These are phyloP conservation scores for Pichia cabralensis DNA, from an alignment of 805 yeast species.

Conservation along the genomic window DNA sequence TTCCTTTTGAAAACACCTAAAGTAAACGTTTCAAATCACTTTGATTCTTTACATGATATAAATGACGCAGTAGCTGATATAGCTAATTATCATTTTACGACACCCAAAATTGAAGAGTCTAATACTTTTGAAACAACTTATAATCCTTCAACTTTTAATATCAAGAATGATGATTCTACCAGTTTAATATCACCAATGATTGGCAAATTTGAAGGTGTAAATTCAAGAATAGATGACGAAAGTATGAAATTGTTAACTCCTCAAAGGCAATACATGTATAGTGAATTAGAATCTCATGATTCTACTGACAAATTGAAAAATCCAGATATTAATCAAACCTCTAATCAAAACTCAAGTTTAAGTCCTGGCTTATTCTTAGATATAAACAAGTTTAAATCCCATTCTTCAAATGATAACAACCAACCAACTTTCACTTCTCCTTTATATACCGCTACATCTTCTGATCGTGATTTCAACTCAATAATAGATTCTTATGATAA, in stretches of 20 bases:
- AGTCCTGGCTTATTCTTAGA: too few relatives aligned
- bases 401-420: too few relatives aligned
- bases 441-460: conserved; percentile 3
- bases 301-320: too few relatives aligned
- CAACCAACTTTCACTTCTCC: background rate
- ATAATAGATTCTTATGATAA: conserved; percentile 10
- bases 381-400: too few relatives aligned
- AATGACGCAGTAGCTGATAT: too few relatives aligned
- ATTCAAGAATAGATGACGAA: conserved; percentile 5
- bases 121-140: too few relatives aligned
- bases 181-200: conserved; percentile 8
- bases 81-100: background rate
- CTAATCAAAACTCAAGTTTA: too few relatives aligned
- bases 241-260: conserved; percentile 8
- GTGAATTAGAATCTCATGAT: background rate
- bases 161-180: background rate
- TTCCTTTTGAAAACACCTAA: too few relatives aligned
- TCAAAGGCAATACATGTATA: conserved; percentile 3
- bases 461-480: conserved; percentile 11
- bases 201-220: conserved; percentile 11
- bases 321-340: too few relatives aligned
- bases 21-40: too few relatives aligned
- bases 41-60: too few relatives aligned
- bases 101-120: too few relatives aligned
- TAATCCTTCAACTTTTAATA: background rate